A percentile compares a stretch with the other conserved stretches of the same genome.
phyloP scores from a whole-genome alignment of 2,329 filamentous ascomycete species.

The Xylariaceae sp. region DNA sequence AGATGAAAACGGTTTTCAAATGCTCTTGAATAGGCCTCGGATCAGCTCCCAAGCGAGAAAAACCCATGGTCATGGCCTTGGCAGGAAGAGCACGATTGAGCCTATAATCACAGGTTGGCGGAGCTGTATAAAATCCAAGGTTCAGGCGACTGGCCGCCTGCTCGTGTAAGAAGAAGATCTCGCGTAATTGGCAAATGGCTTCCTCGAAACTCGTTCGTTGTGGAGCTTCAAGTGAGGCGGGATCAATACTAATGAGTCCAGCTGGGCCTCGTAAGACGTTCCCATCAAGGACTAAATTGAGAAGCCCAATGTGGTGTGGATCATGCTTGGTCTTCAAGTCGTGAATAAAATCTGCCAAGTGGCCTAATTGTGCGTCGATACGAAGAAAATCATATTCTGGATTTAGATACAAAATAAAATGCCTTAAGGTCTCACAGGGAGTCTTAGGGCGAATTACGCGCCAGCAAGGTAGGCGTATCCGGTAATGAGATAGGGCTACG shows the following conservation, averaged over 20 bases:
- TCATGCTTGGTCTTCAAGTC: background rate
- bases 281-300: background rate
- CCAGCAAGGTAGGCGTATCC: background rate
- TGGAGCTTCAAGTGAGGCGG: background rate
- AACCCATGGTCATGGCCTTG: background rate
- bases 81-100: background rate
- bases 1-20: background rate
- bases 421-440: background rate
- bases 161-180: constrained; percentile 1
- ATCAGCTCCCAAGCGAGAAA: background rate
- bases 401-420: background rate
- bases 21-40: background rate
- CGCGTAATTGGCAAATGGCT: background rate
- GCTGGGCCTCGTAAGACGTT: background rate
- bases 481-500: background rate
- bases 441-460: background rate
- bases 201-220: background rate
- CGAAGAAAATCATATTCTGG: background rate
- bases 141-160: background rate
- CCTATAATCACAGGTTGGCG: background rate
- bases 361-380: background rate
- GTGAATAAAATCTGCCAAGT: background rate
- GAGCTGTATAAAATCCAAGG: background rate
- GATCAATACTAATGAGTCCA: background rate
- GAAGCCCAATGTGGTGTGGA: background rate